Conservation (phyloP, 1,139 yeast species). For the Hyphopichia fennica region DNA sequence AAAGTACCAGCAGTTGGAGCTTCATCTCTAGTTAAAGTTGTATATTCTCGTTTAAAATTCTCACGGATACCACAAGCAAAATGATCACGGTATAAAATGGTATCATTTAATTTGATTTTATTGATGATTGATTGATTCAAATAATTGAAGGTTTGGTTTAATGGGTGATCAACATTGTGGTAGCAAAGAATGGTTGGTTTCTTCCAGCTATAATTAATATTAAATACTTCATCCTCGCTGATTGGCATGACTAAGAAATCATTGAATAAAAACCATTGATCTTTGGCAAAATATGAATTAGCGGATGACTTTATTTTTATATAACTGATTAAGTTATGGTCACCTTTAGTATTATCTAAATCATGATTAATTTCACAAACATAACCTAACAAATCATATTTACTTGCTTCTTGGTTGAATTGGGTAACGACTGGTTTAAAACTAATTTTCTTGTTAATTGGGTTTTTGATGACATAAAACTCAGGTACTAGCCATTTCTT, state of each 20-base stretch:
- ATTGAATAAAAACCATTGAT: conserved; percentile 82
- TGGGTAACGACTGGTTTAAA: conserved; percentile 37
- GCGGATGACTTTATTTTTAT: conserved; percentile 37
- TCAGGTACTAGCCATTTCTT: conserved; percentile 63
- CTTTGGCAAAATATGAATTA: conserved; percentile 15
- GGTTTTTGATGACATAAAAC: conserved; percentile 43
- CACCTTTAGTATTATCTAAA: conserved; percentile 45
- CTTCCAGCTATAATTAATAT: conserved; percentile 77
- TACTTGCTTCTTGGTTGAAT: conserved; percentile 28
- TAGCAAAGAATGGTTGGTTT: conserved; percentile 76
- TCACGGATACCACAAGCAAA: conserved; percentile 72
- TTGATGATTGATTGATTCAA: conserved; percentile 20
- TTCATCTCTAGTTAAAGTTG: conserved; percentile 61
- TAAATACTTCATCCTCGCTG: conserved; percentile 69
- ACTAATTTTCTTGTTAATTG: conserved; percentile 25
- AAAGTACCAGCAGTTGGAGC: conserved; percentile 75
- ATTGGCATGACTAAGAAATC: conserved; percentile 87
- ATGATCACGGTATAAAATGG: conserved; percentile 71
- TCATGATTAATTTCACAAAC: conserved; percentile 68
- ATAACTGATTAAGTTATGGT: conserved; percentile 60
- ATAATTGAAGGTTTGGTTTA: conserved; percentile 21
- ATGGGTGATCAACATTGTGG: conserved; percentile 47
- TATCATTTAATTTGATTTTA: conserved; percentile 48
- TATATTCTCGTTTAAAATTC: conserved; percentile 59
- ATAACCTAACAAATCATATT: conserved; percentile 64